Conservation (phyloP, 2,329 filamentous ascomycete species). For the Paracoccidioides lutzii region DNA sequence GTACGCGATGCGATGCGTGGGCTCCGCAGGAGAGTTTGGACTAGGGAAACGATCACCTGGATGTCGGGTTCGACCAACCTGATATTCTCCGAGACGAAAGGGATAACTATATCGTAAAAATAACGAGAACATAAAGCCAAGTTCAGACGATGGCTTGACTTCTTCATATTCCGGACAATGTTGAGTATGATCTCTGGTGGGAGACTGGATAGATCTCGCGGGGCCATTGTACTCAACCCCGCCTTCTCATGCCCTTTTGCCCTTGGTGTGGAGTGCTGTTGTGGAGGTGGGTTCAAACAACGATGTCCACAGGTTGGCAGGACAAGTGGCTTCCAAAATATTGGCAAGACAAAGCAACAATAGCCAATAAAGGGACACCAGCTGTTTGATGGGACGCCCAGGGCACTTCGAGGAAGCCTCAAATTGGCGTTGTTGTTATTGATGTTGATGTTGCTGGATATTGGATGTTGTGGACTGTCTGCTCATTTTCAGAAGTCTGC, state of each 20-base stretch:
- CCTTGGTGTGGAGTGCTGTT: neutral
- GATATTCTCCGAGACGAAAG: constrained; percentile 1
- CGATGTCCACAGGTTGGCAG: too few relatives aligned
- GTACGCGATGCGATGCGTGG: neutral
- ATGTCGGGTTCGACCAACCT: neutral
- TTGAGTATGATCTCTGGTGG: constrained; percentile 4
- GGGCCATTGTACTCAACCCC: neutral
- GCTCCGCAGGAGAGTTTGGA: constrained; percentile 1
- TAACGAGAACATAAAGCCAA: constrained; percentile 5
- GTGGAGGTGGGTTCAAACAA: neutral
- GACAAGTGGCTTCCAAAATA: too few relatives aligned
- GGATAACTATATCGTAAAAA: constrained; percentile 2
- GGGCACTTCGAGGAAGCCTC: too few relatives aligned
- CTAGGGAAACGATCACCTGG: neutral
- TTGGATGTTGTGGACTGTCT: too few relatives aligned
- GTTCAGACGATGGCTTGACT: neutral
- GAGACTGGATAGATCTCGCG: neutral
- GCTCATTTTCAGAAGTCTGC: too few relatives aligned
- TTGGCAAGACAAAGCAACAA: too few relatives aligned
- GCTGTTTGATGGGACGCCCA: too few relatives aligned
- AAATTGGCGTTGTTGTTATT: too few relatives aligned
- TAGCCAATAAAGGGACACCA: too few relatives aligned
- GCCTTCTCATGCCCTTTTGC: neutral
- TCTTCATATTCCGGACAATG: neutral
- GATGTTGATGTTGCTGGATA: too few relatives aligned